Conservation (phyloP, 495 filamentous ascomycete species). For the Xylaria telfairii region DNA sequence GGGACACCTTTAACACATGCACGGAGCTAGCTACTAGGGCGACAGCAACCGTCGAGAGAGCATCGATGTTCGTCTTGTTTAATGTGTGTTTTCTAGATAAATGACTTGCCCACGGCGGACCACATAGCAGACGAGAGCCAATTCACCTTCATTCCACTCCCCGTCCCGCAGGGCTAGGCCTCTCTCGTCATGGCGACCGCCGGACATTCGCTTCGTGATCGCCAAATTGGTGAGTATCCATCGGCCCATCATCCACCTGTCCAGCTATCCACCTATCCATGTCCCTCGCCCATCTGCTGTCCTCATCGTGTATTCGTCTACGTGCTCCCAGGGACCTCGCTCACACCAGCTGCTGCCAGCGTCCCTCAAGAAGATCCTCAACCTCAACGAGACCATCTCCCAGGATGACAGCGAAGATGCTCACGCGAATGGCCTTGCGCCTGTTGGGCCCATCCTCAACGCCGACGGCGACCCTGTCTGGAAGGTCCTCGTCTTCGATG, state of each 20-base stretch:
- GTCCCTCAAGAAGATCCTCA: slow-evolving; percentile 94
- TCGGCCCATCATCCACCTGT: slow-evolving; percentile 51
- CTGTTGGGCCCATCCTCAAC: slow-evolving; percentile 81
- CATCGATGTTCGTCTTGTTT: slow-evolving; percentile 14
- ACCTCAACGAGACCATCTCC: slow-evolving; percentile 79
- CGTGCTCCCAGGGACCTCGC: slow-evolving; percentile 15
- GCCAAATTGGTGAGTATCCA: slow-evolving; percentile 79
- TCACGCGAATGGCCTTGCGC: slow-evolving; percentile 63
- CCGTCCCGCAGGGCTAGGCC: slow-evolving; percentile 1
- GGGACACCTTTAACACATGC: slow-evolving; percentile 15
- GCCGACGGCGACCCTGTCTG: slow-evolving; percentile 82
- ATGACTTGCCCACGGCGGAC: slow-evolving; percentile 18
- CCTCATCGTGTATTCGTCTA: not conserved
- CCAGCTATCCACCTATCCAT: slow-evolving; percentile 25
- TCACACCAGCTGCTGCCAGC: slow-evolving; percentile 57
- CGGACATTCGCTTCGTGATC: slow-evolving; percentile 84
- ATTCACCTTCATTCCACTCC: not conserved
- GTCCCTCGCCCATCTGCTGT: not conserved
- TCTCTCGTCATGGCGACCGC: slow-evolving; percentile 70
- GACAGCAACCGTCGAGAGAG: slow-evolving; percentile 7
- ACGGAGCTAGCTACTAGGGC: not conserved
- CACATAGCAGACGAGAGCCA: slow-evolving; percentile 11
- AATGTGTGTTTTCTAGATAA: not conserved
- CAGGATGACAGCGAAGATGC: slow-evolving; percentile 59
- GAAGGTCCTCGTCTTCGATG: slow-evolving; percentile 69